phyloP scores from a whole-genome alignment of 78 protist species.

The Dictyostelium discoideum region DNA sequence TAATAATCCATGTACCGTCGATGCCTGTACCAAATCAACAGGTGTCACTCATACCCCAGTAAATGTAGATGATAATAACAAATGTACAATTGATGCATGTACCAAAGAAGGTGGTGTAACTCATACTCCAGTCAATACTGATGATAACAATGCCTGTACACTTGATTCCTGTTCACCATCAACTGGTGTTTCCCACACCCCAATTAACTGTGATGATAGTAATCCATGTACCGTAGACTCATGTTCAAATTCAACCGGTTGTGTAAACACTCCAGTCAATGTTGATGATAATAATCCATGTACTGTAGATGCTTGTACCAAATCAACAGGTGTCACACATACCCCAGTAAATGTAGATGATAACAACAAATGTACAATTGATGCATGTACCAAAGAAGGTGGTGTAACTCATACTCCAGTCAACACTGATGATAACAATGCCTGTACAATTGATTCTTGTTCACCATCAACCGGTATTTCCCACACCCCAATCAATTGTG shows the following conservation, averaged over 20 bases:
- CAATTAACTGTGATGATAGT: constrained; percentile 19
- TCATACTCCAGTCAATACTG: not conserved
- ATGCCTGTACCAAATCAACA: not conserved
- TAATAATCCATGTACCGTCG: not conserved
- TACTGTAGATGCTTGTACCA: not conserved
- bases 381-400: not conserved
- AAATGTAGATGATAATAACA: not conserved
- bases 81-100: constrained; percentile 18
- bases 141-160: too few relatives aligned
- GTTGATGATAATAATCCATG: constrained; percentile 62
- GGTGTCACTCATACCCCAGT: constrained; percentile 33
- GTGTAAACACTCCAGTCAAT: not conserved
- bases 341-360: constrained; percentile 20
- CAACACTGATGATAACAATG: constrained; percentile 28
- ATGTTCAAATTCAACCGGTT: not conserved
- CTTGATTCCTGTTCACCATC: constrained; percentile 19
- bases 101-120: not conserved
- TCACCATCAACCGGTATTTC: not conserved
- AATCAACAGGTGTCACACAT: constrained; percentile 7
- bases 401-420: not conserved
- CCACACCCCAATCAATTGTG: not conserved
- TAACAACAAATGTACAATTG: constrained; percentile 20
- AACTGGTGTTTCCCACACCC: constrained; percentile 2
- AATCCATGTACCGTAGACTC: constrained; percentile 37
- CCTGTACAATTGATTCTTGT: not conserved